phyloP scores from a whole-genome alignment of 78 protist species.

The Dictyostelium firmibasis region DNA sequence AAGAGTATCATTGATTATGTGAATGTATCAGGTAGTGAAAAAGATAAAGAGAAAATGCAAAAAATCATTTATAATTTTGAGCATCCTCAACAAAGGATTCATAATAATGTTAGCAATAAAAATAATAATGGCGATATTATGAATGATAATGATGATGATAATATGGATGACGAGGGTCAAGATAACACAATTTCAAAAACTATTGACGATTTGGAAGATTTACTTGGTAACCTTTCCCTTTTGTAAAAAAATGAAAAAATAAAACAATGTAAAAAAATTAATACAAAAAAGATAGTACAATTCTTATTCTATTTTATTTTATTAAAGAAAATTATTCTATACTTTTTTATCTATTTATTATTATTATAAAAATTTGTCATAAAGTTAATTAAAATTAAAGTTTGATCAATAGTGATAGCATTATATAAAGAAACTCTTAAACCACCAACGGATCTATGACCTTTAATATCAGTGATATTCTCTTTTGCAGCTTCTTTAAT shows the following conservation, averaged over 20 bases:
- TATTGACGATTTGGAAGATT: not conserved
- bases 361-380: slow-evolving; percentile 58
- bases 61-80: not conserved
- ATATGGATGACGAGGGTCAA: not conserved
- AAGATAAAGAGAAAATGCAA: not conserved
- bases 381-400: slow-evolving; percentile 67
- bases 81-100: not conserved
- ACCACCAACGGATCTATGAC: slow-evolving; percentile 96
- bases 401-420: slow-evolving; percentile 88
- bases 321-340: not conserved
- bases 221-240: not conserved
- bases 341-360: not conserved
- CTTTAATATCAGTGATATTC: slow-evolving; percentile 71
- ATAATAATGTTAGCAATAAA: not conserved
- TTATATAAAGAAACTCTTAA: slow-evolving; percentile 95
- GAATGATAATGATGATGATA: not conserved
- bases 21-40: not conserved
- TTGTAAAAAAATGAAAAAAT: not conserved
- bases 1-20: not conserved
- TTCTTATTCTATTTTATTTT: not conserved
- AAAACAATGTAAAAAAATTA: not conserved
- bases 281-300: not conserved
- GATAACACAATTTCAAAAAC: not conserved
- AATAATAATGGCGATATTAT: not conserved
- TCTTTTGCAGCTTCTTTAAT: slow-evolving; percentile 79